Evolutionary conservation across 1,284 basidiomycete species (phyloP).

Genomic region (Cryptococcus hybrid): DNA sequence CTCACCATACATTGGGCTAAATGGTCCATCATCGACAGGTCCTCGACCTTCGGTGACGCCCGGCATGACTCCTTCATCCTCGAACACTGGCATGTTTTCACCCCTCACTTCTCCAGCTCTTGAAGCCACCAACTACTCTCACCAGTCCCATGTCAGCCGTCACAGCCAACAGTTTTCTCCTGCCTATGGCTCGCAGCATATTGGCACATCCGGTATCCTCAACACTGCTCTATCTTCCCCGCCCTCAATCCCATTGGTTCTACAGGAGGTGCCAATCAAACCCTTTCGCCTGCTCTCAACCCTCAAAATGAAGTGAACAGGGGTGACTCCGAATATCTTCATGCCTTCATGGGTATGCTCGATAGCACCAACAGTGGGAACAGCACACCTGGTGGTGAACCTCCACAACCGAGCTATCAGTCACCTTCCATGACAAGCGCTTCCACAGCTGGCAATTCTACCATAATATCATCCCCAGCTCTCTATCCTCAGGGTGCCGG

Average conservation of each 20-base stretch:
- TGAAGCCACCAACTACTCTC: constrained; percentile 44
- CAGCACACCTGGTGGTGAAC: constrained; percentile 8
- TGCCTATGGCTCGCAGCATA: constrained; percentile 18
- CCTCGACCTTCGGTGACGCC: constrained; percentile 25
- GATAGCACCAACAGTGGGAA: constrained; percentile 9
- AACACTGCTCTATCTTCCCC: constrained; percentile 35
- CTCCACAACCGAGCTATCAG: constrained; percentile 7
- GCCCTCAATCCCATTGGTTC: constrained; percentile 44
- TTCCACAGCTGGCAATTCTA: constrained; percentile 8
- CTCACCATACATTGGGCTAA: constrained; percentile 20
- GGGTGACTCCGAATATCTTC: constrained; percentile 41
- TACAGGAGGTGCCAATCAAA: constrained; percentile 46
- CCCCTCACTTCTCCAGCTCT: constrained; percentile 60
- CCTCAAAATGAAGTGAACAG: constrained; percentile 35
- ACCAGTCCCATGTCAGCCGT: constrained; percentile 14
- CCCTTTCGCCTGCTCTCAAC: constrained; percentile 42
- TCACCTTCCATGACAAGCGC: constrained; percentile 14
- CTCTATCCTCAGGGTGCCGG: constrained; percentile 8
- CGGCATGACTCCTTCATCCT: constrained; percentile 27
- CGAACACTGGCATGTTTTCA: constrained; percentile 54
- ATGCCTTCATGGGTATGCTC: constrained; percentile 35
- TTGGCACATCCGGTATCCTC: constrained; percentile 33
- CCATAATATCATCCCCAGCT: constrained; percentile 13
- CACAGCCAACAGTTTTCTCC: constrained; percentile 21
- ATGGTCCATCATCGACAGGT: constrained; percentile 7